These are phyloP conservation scores for Microsporum canis DNA, from an alignment of 2,329 filamentous ascomycete genomes.

Conservation along the genomic window DNA sequence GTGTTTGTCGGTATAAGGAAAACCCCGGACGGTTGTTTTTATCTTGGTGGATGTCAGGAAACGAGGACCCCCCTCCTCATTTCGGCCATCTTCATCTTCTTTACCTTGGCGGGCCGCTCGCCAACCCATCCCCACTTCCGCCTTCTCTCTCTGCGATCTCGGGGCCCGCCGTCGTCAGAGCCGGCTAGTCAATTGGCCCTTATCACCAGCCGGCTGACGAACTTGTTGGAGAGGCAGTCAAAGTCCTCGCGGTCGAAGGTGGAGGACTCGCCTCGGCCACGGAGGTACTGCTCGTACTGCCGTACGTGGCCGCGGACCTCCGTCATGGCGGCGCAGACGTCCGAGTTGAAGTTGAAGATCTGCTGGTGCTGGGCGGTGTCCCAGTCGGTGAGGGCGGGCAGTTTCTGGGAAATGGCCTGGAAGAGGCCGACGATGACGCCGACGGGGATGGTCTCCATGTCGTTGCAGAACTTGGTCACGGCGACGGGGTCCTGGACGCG, in stretches of 20 bases:
- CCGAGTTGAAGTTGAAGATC: conserved; percentile 76
- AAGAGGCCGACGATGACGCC: conserved; percentile 94
- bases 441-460: conserved; percentile 94
- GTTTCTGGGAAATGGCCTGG: conserved; percentile 94
- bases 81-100: not conserved
- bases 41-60: not conserved
- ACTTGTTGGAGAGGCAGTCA: conserved; percentile 93
- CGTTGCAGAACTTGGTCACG: conserved; percentile 87
- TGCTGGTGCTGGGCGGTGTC: conserved; percentile 85
- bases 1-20: no score
- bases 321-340: conserved; percentile 91
- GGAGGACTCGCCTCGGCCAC: conserved; percentile 57
- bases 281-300: conserved; percentile 81
- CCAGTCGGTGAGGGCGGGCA: conserved; percentile 88
- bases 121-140: not conserved
- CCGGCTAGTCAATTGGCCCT: conserved; percentile 57
- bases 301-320: conserved; percentile 86
- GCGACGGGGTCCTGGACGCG: conserved; percentile 71
- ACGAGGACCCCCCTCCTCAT: not conserved
- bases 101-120: not conserved
- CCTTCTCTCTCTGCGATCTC: not conserved
- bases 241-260: conserved; percentile 89
- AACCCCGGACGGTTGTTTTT: no score
- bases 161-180: not conserved
- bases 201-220: conserved; percentile 90